Evolutionary conservation across 1,284 basidiomycete genomes (phyloP).

Genomic region (Phylloporus sp.): DNA sequence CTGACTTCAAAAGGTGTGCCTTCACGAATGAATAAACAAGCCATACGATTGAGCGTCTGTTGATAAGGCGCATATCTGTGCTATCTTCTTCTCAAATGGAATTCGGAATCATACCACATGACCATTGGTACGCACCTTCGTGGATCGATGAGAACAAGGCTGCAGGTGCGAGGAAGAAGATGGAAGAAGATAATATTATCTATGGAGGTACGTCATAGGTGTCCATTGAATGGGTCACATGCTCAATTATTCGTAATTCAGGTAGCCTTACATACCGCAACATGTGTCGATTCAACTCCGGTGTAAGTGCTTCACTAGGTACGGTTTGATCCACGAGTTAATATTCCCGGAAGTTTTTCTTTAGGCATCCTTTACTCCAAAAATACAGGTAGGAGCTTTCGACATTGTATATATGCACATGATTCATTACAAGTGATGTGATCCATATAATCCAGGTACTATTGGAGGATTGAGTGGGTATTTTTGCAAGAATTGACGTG

Average conservation of each 20-base stretch:
- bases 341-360: slow-evolving; percentile 69
- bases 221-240: not conserved
- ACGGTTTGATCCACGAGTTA: not conserved
- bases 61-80: slow-evolving; percentile 59
- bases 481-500: slow-evolving; percentile 12
- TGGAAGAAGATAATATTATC: slow-evolving; percentile 69
- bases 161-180: slow-evolving; percentile 61
- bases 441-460: slow-evolving; percentile 72
- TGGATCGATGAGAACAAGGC: slow-evolving; percentile 83
- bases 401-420: not conserved
- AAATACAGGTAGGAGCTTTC: slow-evolving; percentile 62
- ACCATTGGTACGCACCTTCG: slow-evolving; percentile 82
- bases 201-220: slow-evolving; percentile 61
- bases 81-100: slow-evolving; percentile 62
- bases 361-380: slow-evolving; percentile 74
- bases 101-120: slow-evolving; percentile 77
- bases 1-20: slow-evolving; percentile 68
- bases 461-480: slow-evolving; percentile 78
- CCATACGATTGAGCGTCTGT: slow-evolving; percentile 7
- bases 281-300: slow-evolving; percentile 88
- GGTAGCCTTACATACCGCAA: slow-evolving; percentile 68
- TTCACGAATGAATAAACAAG: slow-evolving; percentile 13
- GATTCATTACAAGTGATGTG: not conserved
- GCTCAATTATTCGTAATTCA: slow-evolving; percentile 26
- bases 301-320: slow-evolving; percentile 55